These are phyloP conservation scores for Neofusicoccum laricinum DNA, from an alignment of 2,329 filamentous ascomycete species.

Conservation along the genomic window DNA sequence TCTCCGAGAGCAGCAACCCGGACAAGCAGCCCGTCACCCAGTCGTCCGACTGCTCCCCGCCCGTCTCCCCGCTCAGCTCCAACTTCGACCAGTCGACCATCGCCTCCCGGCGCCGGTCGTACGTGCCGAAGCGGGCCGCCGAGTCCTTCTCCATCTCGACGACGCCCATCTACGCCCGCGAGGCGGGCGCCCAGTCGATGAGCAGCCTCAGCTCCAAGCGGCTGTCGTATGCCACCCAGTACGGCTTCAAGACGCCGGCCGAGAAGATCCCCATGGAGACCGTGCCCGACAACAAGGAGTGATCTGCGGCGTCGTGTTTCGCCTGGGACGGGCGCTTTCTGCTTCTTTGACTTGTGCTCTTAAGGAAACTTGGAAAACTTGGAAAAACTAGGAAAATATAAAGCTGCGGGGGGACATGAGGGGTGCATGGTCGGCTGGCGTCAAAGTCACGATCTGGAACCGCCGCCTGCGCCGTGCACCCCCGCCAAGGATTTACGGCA, in stretches of 20 bases:
- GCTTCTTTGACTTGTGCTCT: background rate
- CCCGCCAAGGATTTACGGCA: background rate
- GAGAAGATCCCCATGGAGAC: background rate
- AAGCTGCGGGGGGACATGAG: background rate
- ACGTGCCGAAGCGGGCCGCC: constrained; percentile 6
- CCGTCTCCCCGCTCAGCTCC: background rate
- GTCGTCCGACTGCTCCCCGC: background rate
- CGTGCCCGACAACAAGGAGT: background rate
- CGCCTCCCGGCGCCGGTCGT: background rate
- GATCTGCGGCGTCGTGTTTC: background rate
- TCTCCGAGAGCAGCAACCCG: background rate
- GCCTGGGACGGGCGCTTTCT: too few species aligned
- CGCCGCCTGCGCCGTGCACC: constrained; percentile 7
- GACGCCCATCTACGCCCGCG: background rate
- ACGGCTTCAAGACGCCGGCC: background rate
- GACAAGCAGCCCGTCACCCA: background rate
- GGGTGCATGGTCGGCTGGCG: background rate
- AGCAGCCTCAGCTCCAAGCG: background rate
- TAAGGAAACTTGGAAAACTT: background rate
- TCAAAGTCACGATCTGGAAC: background rate
- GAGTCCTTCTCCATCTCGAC: background rate
- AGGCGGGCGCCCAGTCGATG: background rate
- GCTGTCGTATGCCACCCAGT: background rate
- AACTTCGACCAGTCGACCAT: background rate
- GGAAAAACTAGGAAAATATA: background rate